A percentile compares a stretch with the other conserved stretches of the same genome.
Evolutionary conservation across 352 stramenopile genomes (phyloP).

Genomic region (Phytophthora hybrid): DNA sequence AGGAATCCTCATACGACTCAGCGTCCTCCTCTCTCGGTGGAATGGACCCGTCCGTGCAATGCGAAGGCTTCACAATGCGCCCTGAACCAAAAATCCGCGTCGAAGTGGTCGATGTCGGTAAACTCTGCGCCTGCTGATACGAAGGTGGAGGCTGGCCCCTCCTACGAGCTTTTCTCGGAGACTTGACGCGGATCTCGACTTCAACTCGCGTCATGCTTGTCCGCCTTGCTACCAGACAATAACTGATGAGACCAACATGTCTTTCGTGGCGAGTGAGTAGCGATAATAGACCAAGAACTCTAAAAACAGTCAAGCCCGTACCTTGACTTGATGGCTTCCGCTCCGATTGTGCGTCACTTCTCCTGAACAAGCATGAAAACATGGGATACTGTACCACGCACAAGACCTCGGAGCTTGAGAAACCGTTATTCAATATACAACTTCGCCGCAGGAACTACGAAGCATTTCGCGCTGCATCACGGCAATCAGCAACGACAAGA

Average conservation of each 20-base stretch:
- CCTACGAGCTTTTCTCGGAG: slow-evolving; percentile 15
- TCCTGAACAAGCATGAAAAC: slow-evolving; percentile 16
- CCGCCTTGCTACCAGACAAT: background rate
- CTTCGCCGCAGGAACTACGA: slow-evolving; percentile 11
- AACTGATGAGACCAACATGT: slow-evolving; percentile 4
- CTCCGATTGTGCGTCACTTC: background rate
- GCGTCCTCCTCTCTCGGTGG: slow-evolving; percentile 28
- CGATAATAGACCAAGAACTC: slow-evolving; percentile 20
- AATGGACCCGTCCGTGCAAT: background rate
- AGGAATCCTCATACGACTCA: slow-evolving; percentile 44
- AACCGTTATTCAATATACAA: slow-evolving; percentile 44
- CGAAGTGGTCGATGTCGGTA: slow-evolving; percentile 6
- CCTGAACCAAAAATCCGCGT: background rate
- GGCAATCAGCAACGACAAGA: slow-evolving; percentile 7
- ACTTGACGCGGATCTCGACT: slow-evolving; percentile 41
- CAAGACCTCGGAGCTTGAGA: slow-evolving; percentile 9
- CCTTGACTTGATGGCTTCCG: slow-evolving; percentile 3
- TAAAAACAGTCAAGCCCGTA: slow-evolving; percentile 26
- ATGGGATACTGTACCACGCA: background rate
- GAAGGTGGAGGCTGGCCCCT: slow-evolving; percentile 30
- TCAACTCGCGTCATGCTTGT: slow-evolving; percentile 34
- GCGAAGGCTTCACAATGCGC: slow-evolving; percentile 3
- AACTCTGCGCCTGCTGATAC: slow-evolving; percentile 52
- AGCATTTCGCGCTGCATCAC: slow-evolving; percentile 20
- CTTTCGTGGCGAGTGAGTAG: background rate